These are phyloP conservation scores for Lactarius trivialis DNA, from an alignment of 768 basidiomycete genomes.

Conservation along the genomic window DNA sequence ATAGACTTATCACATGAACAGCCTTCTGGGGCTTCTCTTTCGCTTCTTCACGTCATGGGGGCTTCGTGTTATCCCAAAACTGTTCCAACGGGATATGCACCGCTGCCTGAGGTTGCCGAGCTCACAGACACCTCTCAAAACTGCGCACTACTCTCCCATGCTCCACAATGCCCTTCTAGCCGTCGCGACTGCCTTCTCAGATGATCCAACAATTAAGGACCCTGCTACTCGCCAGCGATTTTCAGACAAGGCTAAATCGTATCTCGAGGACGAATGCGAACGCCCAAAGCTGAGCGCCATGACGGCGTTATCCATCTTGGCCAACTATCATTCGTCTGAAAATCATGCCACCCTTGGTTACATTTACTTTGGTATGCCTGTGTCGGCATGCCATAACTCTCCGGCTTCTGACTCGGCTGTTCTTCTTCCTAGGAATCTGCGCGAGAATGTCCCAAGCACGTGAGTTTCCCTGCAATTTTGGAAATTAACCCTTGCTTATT, in stretches of 20 bases:
- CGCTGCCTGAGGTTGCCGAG: conserved; percentile 30
- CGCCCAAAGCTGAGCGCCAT: conserved; percentile 38
- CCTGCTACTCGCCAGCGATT: conserved; percentile 29
- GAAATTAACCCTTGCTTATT: not conserved
- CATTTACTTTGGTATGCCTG: conserved; percentile 35
- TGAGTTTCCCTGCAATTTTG: conserved; percentile 31
- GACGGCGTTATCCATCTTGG: conserved; percentile 35
- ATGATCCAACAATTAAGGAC: conserved; percentile 32
- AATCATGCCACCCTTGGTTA: conserved; percentile 41
- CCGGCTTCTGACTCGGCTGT: not conserved
- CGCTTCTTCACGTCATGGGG: conserved; percentile 37
- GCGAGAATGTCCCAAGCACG: conserved; percentile 53
- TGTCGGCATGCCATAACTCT: not conserved
- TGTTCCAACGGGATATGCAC: conserved; percentile 40
- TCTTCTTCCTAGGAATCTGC: conserved; percentile 41
- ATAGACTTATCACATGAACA: conserved; percentile 13
- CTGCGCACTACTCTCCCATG: conserved; percentile 63
- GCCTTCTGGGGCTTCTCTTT: conserved; percentile 36
- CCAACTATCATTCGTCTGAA: conserved; percentile 34
- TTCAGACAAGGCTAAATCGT: conserved; percentile 35
- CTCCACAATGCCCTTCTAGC: conserved; percentile 60
- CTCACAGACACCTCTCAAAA: conserved; percentile 32
- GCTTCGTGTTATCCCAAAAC: conserved; percentile 35
- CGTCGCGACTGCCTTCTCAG: conserved; percentile 35
- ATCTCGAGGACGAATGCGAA: conserved; percentile 36